A percentile compares a stretch with the other conserved stretches of the same genome.
phyloP scores from a whole-genome alignment of 1,284 basidiomycete species.

The Boletus mariae region DNA sequence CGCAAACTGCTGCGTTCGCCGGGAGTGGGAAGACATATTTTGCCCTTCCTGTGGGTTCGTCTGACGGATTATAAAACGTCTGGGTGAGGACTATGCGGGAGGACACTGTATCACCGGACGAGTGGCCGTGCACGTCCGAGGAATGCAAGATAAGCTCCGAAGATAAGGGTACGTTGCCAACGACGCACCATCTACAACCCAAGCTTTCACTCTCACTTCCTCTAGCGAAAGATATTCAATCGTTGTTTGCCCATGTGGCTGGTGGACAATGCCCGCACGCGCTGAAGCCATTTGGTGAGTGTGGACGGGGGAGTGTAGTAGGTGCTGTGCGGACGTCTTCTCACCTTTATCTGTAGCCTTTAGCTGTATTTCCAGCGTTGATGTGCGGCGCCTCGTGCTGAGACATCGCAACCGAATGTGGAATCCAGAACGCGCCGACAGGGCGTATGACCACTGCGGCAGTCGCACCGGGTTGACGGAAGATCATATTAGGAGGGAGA shows the following conservation, averaged over 20 bases:
- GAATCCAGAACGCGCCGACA: not conserved
- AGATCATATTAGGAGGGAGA: not conserved
- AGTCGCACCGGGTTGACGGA: too few relatives aligned
- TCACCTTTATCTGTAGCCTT: constrained; percentile 17
- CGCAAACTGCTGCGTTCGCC: constrained; percentile 47
- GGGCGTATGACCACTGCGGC: not conserved
- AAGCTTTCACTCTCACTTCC: constrained; percentile 38
- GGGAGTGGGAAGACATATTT: constrained; percentile 62
- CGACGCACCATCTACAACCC: constrained; percentile 46
- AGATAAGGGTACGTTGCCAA: not conserved
- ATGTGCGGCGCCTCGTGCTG: constrained; percentile 2
- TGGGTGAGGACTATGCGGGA: constrained; percentile 51
- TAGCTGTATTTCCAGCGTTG: constrained; percentile 4
- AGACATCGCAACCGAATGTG: constrained; percentile 4
- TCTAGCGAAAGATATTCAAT: constrained; percentile 40
- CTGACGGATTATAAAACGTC: constrained; percentile 41
- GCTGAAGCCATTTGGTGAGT: constrained; percentile 15
- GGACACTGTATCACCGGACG: constrained; percentile 36
- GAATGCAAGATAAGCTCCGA: not conserved
- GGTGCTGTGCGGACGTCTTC: constrained; percentile 5
- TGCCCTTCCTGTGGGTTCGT: constrained; percentile 38
- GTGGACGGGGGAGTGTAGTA: not conserved
- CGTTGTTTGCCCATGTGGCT: constrained; percentile 20
- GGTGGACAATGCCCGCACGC: constrained; percentile 39
- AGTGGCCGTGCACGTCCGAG: not conserved